Conservation (phyloP, 2,329 filamentous ascomycete species). For the Diaporthe helianthi region DNA sequence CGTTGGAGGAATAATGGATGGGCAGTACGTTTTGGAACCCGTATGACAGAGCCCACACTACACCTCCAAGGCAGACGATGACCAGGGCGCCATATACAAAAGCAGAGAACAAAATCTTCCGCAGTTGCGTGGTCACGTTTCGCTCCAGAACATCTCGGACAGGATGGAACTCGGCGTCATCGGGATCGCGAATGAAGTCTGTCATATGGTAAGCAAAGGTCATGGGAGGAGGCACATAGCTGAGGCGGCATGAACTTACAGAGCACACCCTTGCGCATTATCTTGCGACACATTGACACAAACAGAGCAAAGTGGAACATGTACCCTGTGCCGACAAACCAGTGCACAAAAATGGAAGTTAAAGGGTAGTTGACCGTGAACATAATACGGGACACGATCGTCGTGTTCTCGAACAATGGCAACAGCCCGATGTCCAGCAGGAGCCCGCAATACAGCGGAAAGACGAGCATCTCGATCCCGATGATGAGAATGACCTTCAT, state of each 20-base stretch:
- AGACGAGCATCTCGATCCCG: constrained; percentile 97
- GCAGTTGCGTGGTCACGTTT: constrained; percentile 87
- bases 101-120: constrained; percentile 95
- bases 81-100: constrained; percentile 94
- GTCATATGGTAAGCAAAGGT: constrained; percentile 42
- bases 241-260: constrained; percentile 62
- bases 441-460: constrained; percentile 93
- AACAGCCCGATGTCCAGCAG: constrained; percentile 88
- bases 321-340: constrained; percentile 98
- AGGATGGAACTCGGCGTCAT: constrained; percentile 97
- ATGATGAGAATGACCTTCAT: constrained; percentile 99
- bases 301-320: constrained; percentile 99
- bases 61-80: constrained; percentile 89
- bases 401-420: constrained; percentile 85
- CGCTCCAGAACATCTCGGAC: constrained; percentile 96
- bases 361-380: constrained; percentile 83
- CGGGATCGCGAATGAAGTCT: constrained; percentile 97
- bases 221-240: not conserved
- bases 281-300: constrained; percentile 98
- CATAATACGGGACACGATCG: constrained; percentile 75
- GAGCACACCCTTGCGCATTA: constrained; percentile 91
- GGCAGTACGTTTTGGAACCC: constrained; percentile 77
- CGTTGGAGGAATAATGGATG: constrained; percentile 91
- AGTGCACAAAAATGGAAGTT: constrained; percentile 95
- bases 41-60: constrained; percentile 87